A percentile compares a stretch with the other conserved stretches of the same genome.
Evolutionary conservation across 257 asterid genomes (phyloP).

Genomic region (Nicotiana tabacum): DNA sequence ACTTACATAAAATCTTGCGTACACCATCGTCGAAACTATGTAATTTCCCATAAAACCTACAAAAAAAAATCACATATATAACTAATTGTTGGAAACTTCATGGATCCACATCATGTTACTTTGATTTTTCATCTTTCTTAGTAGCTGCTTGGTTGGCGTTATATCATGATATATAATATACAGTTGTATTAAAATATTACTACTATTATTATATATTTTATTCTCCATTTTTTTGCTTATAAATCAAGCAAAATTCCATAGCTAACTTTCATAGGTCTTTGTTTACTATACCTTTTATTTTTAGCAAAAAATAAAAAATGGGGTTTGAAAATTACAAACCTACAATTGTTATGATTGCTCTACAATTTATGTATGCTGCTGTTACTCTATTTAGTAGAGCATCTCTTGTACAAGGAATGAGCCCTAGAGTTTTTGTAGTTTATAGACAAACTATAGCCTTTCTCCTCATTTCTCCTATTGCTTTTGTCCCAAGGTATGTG

Average conservation of each 20-base stretch:
- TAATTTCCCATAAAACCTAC: background rate
- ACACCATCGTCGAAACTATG: background rate
- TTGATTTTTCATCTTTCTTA: background rate
- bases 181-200: background rate
- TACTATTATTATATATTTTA: background rate
- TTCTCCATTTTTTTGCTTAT: background rate
- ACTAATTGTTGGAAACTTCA: background rate
- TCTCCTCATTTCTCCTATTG: constrained; percentile 33
- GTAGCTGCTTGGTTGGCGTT: background rate
- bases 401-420: constrained; percentile 46
- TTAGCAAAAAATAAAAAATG: constrained; percentile 15
- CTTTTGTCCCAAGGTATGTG: constrained; percentile 18
- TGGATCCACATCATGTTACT: constrained; percentile 5
- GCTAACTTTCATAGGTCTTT: background rate
- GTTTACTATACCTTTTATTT: background rate
- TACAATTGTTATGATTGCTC: constrained; percentile 33
- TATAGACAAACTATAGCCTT: constrained; percentile 58
- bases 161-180: background rate
- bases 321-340: constrained; percentile 42
- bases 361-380: constrained; percentile 51
- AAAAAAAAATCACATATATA: background rate
- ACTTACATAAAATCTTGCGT: background rate
- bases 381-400: constrained; percentile 30
- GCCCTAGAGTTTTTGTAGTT: constrained; percentile 57
- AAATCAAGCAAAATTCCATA: background rate